A percentile compares a stretch with the other conserved stretches of the same genome.
These are phyloP conservation scores for Rubia peregrina DNA, from an alignment of 305 asterid species.

Conservation along the genomic window DNA sequence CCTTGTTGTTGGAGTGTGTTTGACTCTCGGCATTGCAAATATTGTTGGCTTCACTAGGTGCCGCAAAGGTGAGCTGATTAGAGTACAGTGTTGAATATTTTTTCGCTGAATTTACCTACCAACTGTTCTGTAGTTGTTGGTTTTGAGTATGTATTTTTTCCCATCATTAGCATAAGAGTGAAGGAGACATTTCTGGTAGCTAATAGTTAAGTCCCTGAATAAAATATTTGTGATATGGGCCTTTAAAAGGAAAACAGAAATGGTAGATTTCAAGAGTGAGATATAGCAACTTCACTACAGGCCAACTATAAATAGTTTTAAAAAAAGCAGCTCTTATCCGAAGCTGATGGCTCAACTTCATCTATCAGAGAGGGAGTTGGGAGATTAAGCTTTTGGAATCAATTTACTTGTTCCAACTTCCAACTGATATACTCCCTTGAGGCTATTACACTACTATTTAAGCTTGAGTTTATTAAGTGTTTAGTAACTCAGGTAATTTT, in stretches of 20 bases:
- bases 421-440: neutral
- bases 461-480: neutral
- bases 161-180: neutral
- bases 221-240: neutral
- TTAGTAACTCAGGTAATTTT: neutral
- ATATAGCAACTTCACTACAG: neutral
- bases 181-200: neutral
- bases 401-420: neutral
- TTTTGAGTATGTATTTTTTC: too few species aligned
- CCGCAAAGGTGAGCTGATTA: constrained; percentile 59
- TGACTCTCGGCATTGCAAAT: constrained; percentile 92
- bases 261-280: neutral
- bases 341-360: neutral
- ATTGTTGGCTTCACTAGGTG: constrained; percentile 90
- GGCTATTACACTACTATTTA: neutral
- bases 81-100: neutral
- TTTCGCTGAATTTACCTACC: neutral
- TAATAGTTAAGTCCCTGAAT: neutral
- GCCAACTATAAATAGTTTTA: neutral
- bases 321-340: neutral
- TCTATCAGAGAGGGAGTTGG: neutral
- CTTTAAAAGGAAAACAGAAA: neutral
- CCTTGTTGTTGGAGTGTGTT: constrained; percentile 89
- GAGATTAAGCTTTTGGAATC: neutral
- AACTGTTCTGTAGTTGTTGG: neutral